Evolutionary conservation across 164 flowering plant genomes (phyloP), one percentile per base, ranked within the genome.

Genomic region (Nymphaea colorata): DNA sequence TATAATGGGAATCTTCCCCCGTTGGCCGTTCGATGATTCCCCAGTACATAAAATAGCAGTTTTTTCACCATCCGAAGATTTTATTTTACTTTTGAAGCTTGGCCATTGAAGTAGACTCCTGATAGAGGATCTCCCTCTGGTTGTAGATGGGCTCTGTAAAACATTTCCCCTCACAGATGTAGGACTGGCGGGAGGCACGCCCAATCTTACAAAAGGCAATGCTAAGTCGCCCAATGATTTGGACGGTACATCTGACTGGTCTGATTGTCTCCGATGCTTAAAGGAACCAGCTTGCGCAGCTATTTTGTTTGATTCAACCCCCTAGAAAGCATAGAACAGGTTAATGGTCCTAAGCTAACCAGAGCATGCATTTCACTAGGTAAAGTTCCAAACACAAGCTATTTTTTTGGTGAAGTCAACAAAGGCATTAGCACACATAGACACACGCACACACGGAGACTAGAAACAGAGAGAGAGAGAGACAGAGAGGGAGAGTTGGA

Each of bases 61-160:
- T 76, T 84, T 88, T 70, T 90, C 97, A 45, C 81, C 80, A 44
- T 95, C 96, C 51, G 80, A 67, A 67, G 76, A 73, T 64, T 76
- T 71, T 44, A 72, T 79, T 43, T 78, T 83, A 62, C 68, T 71
- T 69, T 87, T 90, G 79, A 90, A 88, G 78, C 91, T 88, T 68
- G 89, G 74, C 75, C 79, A 86, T 45, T 96, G 88, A 67, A 94
- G 68, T 57, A 88, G 76, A 73, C 66, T 79, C 78, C 75, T 89
- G 16, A 83, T 66, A 59, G 81, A 75, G 68, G 86, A 74, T 81
- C 73, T 85, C 42, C 78, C 80, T 78, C 68, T 86, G 10, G 86
- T 78, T 44, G 82, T 61, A 47, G 85, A 80, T 16, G 86, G 76
- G 41, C 76, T 77, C 3, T 85, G 79, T 62, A 88, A 83, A 10